A percentile compares a stretch with the other conserved stretches of the same genome.
Conservation (phyloP, 495 filamentous ascomycete species). For the Tuber borchii region DNA sequence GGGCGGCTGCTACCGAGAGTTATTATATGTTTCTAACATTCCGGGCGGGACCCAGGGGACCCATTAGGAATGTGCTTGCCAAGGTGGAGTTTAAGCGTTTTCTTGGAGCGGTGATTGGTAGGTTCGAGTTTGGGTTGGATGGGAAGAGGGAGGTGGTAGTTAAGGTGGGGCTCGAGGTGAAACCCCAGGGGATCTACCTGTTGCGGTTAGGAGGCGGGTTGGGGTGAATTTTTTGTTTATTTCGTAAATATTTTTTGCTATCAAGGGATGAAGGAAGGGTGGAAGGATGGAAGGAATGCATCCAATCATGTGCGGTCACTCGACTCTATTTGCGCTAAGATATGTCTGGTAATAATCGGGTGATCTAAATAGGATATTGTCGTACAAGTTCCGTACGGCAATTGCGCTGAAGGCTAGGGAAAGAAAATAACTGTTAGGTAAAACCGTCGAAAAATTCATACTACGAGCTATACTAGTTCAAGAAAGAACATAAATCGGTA, state of each 20-base stretch:
- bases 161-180: constrained; percentile 57
- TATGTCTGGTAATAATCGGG: too few species aligned
- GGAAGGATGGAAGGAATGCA: too few species aligned
- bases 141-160: constrained; percentile 54
- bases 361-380: too few species aligned
- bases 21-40: constrained; percentile 58
- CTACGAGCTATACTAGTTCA: too few species aligned
- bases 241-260: background rate
- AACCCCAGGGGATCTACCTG: constrained; percentile 59
- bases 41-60: constrained; percentile 56
- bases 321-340: too few species aligned
- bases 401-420: too few species aligned
- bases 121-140: constrained; percentile 56
- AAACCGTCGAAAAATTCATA: too few species aligned
- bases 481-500: too few species aligned
- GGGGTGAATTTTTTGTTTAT: constrained; percentile 42
- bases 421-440: too few species aligned
- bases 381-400: too few species aligned
- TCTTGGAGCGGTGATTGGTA: constrained; percentile 66
- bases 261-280: too few species aligned
- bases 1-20: constrained; percentile 47
- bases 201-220: constrained; percentile 51
- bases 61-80: constrained; percentile 68
- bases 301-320: too few species aligned
- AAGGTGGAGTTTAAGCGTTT: constrained; percentile 77